These are phyloP conservation scores for Hypoxylon sp. DNA, from an alignment of 2,329 filamentous ascomycete species.

Conservation along the genomic window DNA sequence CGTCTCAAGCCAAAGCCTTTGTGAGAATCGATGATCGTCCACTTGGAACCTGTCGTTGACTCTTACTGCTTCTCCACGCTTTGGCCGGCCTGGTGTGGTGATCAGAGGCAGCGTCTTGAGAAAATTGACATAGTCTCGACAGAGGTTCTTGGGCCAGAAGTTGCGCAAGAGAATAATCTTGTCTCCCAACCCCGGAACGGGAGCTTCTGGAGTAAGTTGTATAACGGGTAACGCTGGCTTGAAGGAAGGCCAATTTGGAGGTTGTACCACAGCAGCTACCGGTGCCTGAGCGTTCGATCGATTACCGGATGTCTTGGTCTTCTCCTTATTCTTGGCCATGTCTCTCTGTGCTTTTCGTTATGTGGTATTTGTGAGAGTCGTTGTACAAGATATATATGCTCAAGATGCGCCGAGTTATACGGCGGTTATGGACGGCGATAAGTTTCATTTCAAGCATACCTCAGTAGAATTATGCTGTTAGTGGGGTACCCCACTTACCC, in stretches of 20 bases:
- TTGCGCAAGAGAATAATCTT: conserved; percentile 78
- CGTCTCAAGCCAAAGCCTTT: conserved; percentile 78
- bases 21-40: conserved; percentile 76
- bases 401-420: no score
- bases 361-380: background rate
- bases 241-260: conserved; percentile 73
- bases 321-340: conserved; percentile 15
- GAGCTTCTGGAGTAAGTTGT: conserved; percentile 67
- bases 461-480: background rate
- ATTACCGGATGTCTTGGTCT: conserved; percentile 32
- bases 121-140: conserved; percentile 78
- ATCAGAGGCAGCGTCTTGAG: conserved; percentile 70
- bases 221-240: conserved; percentile 71
- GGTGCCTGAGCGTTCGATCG: conserved; percentile 24
- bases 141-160: conserved; percentile 78
- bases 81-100: conserved; percentile 81
- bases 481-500: conserved; percentile 1
- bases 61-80: conserved; percentile 79
- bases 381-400: no score
- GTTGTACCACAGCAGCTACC: conserved; percentile 35
- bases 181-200: conserved; percentile 51
- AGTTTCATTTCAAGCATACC: background rate
- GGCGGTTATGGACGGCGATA: no score
- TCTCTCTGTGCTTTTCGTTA: background rate
- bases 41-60: conserved; percentile 92